Percentiles rank a stretch among this genome's conserved stretches.
Conservation (phyloP, 192 early-diverging fungal species). For the Funneliformis mosseae region DNA sequence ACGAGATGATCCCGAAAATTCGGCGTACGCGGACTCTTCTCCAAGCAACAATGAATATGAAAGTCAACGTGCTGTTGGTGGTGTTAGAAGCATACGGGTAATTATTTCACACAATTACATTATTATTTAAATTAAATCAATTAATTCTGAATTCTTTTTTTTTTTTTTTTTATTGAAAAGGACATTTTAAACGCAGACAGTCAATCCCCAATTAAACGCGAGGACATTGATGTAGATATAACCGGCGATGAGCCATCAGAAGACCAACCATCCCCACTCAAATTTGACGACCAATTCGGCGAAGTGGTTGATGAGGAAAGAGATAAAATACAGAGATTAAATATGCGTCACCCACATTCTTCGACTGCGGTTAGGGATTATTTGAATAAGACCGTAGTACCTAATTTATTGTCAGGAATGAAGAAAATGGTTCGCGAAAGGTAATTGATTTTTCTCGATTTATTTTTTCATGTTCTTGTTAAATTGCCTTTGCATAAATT, state of each 20-base stretch:
- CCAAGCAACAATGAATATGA: slow-evolving; percentile 15
- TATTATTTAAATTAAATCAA: background rate
- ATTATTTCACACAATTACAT: background rate
- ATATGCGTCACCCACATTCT: slow-evolving; percentile 24
- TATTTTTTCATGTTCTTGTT: background rate
- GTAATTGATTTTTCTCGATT: slow-evolving; percentile 25
- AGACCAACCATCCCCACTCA: background rate
- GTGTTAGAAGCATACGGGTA: slow-evolving; percentile 10
- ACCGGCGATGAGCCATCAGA: background rate
- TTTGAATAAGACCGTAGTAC: slow-evolving; percentile 51
- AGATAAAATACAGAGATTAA: slow-evolving; percentile 18
- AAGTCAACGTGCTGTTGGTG: background rate
- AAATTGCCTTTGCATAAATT: background rate
- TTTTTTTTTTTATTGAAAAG: slow-evolving; percentile 7
- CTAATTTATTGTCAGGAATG: slow-evolving; percentile 49
- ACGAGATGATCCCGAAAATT: background rate
- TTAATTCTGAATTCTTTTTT: background rate
- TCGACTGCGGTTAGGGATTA: slow-evolving; percentile 40
- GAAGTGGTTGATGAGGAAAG: slow-evolving; percentile 23
- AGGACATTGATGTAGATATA: slow-evolving; percentile 15
- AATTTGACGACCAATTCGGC: slow-evolving; percentile 19
- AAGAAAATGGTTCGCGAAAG: slow-evolving; percentile 44
- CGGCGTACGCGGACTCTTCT: slow-evolving; percentile 11
- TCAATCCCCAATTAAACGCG: slow-evolving; percentile 21
- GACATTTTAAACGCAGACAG: slow-evolving; percentile 28